Evolutionary conservation across 176 grass and related monocot genomes (phyloP).

Genomic region (Musa acuminata): DNA sequence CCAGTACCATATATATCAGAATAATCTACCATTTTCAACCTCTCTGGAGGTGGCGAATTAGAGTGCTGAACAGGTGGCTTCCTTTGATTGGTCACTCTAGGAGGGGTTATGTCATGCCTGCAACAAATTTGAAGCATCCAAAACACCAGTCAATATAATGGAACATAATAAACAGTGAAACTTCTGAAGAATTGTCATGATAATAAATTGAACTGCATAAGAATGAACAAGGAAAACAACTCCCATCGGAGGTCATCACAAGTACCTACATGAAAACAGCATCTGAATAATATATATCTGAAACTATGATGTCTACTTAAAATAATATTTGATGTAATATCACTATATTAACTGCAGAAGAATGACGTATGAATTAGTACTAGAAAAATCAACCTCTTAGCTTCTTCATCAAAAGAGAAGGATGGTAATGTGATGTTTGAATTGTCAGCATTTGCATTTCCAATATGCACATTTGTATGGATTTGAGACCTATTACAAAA

Average conservation of each 20-base stretch:
- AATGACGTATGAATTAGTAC: conserved; percentile 1
- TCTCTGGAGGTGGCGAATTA: conserved; percentile 28
- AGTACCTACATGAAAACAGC: too few species aligned
- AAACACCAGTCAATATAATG: background rate
- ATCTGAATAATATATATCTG: background rate
- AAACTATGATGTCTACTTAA: background rate
- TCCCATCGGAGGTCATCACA: too few species aligned
- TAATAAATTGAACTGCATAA: too few species aligned
- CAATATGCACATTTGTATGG: conserved; percentile 30
- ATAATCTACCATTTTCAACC: conserved; percentile 11
- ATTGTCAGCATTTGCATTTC: conserved; percentile 40
- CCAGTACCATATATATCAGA: conserved; percentile 22
- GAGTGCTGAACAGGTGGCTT: conserved; percentile 24
- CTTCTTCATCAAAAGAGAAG: conserved; percentile 29
- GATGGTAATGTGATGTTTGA: conserved; percentile 46
- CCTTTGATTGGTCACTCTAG: conserved; percentile 5
- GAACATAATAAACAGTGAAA: too few species aligned
- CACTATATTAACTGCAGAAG: background rate
- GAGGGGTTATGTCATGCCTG: background rate
- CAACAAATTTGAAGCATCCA: background rate
- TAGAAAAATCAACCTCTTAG: conserved; percentile 19
- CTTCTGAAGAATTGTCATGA: too few species aligned
- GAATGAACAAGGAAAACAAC: too few species aligned
- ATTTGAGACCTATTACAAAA: too few species aligned
- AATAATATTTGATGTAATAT: background rate